Evolutionary conservation across 257 asterid species (phyloP).

Genomic region (Solanum pimpinellifolium): DNA sequence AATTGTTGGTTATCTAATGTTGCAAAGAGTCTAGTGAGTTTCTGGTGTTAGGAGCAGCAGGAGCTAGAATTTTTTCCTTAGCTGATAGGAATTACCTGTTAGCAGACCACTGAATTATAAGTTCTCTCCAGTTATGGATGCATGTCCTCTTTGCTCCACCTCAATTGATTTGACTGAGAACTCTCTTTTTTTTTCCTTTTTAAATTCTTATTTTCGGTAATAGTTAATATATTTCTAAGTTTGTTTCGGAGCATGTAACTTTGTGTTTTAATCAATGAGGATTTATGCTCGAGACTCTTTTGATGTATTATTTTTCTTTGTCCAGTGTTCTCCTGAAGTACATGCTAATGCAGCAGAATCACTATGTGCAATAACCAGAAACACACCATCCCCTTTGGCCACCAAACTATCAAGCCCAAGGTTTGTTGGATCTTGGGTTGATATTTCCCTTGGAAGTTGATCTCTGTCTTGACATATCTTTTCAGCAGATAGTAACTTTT

Average conservation of each 20-base stretch:
- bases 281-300: slow-evolving; percentile 2
- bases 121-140: neutral
- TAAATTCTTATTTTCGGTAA: neutral
- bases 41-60: neutral
- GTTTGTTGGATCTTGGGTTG: slow-evolving; percentile 25
- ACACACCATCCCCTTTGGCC: slow-evolving; percentile 76
- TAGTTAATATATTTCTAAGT: neutral
- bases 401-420: slow-evolving; percentile 84
- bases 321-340: slow-evolving; percentile 88
- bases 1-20: neutral
- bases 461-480: neutral
- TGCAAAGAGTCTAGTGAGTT: neutral
- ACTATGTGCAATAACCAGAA: slow-evolving; percentile 87
- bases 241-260: neutral
- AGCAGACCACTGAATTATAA: neutral
- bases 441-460: neutral
- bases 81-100: neutral
- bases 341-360: slow-evolving; percentile 97
- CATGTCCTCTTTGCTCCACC: neutral
- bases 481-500: neutral
- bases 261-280: neutral
- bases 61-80: neutral
- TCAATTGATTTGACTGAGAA: neutral
- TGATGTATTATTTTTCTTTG: neutral
- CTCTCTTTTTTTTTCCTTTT: neutral